A percentile compares a stretch with the other conserved stretches of the same genome.
These are phyloP conservation scores for Ganoderma sinense DNA, from an alignment of 1,284 basidiomycete species.

Conservation along the genomic window DNA sequence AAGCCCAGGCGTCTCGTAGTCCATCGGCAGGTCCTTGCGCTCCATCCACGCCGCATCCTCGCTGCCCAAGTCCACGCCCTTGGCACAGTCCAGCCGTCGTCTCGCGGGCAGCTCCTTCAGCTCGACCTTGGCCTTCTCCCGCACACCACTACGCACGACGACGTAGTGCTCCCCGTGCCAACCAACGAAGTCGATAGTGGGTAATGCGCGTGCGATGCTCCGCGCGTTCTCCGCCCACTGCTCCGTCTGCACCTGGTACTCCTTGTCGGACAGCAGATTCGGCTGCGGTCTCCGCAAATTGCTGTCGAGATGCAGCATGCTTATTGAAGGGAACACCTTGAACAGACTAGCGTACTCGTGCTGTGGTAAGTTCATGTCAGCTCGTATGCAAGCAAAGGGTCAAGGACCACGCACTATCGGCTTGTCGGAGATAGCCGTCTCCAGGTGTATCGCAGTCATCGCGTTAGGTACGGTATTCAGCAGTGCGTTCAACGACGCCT, in stretches of 20 bases:
- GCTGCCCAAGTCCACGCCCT: slow-evolving; percentile 69
- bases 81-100: slow-evolving; percentile 66
- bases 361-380: slow-evolving; percentile 39
- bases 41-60: slow-evolving; percentile 73
- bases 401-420: slow-evolving; percentile 51
- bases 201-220: slow-evolving; percentile 55
- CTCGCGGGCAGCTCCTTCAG: slow-evolving; percentile 69
- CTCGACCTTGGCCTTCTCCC: slow-evolving; percentile 45
- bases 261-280: slow-evolving; percentile 64
- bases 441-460: slow-evolving; percentile 62
- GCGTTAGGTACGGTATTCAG: slow-evolving; percentile 52
- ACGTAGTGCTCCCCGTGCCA: slow-evolving; percentile 77
- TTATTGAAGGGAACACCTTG: slow-evolving; percentile 53
- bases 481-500: slow-evolving; percentile 46
- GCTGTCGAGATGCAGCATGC: slow-evolving; percentile 65
- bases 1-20: slow-evolving; percentile 68
- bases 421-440: slow-evolving; percentile 55
- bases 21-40: slow-evolving; percentile 73
- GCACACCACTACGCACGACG: slow-evolving; percentile 48
- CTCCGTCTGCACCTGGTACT: slow-evolving; percentile 62
- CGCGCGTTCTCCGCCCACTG: slow-evolving; percentile 59
- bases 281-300: slow-evolving; percentile 59
- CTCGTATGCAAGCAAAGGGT: not conserved
- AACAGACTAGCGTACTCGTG: slow-evolving; percentile 59
- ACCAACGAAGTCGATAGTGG: slow-evolving; percentile 66